Evolutionary conservation across 768 basidiomycete species (phyloP).

Genomic region (Cystofilobasidium bisporidii): DNA sequence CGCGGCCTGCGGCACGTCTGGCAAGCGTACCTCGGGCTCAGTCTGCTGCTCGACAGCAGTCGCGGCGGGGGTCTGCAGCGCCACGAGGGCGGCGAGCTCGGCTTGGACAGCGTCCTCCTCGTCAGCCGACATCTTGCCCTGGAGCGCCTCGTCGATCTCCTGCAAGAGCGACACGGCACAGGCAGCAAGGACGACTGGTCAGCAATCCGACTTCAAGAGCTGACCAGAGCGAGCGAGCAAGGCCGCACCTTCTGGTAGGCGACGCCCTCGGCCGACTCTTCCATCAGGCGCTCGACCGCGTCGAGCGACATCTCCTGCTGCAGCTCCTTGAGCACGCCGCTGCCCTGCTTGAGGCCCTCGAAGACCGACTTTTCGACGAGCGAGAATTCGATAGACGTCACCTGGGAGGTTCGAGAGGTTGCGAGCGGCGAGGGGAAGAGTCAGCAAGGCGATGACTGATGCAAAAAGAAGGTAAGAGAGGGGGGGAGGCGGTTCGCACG

Average conservation of each 20-base stretch:
- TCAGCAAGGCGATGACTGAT: background rate
- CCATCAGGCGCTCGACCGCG: constrained; percentile 84
- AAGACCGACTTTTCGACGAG: constrained; percentile 84
- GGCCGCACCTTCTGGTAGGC: constrained; percentile 71
- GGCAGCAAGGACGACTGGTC: background rate
- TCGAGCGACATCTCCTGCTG: constrained; percentile 89
- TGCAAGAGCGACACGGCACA: constrained; percentile 37
- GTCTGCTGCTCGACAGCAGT: background rate
- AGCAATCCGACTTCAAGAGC: background rate
- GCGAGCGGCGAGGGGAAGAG: background rate
- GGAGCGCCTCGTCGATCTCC: constrained; percentile 86
- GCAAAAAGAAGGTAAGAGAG: background rate
- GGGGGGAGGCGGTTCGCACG: constrained; percentile 44
- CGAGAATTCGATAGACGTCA: constrained; percentile 93
- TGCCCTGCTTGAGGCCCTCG: constrained; percentile 87
- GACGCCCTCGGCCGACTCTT: constrained; percentile 82
- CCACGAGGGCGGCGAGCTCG: constrained; percentile 64
- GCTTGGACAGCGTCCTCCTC: constrained; percentile 89
- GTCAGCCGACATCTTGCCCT: constrained; percentile 68
- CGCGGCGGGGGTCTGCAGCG: constrained; percentile 3
- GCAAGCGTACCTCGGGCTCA: background rate
- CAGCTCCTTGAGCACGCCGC: constrained; percentile 82
- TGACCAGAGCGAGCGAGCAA: background rate
- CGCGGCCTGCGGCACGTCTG: background rate
- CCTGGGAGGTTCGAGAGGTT: constrained; percentile 46